A percentile compares a stretch with the other conserved stretches of the same genome.
Conservation (phyloP, 106 monocot genomes). For the Phalaenopsis aphrodite region DNA sequence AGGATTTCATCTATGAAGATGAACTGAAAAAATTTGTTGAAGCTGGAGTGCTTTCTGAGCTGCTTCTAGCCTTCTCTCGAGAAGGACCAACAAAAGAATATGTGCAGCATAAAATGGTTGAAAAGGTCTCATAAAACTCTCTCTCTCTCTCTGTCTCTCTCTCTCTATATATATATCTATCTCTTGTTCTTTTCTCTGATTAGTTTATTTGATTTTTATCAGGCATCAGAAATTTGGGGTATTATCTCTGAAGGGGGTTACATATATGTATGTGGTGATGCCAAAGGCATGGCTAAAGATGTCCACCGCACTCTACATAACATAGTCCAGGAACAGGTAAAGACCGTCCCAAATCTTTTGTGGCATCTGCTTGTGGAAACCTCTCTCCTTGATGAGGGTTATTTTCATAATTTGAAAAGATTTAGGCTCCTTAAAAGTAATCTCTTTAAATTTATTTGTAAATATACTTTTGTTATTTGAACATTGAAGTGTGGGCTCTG, state of each 20-base stretch:
- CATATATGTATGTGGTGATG: conserved; percentile 81
- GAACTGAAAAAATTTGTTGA: conserved; percentile 48
- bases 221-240: conserved; percentile 62
- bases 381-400: too few species aligned
- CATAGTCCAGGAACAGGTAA: conserved; percentile 48
- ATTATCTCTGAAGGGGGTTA: conserved; percentile 53
- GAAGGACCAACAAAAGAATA: conserved; percentile 66
- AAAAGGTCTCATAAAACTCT: conserved; percentile 31
- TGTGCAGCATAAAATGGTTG: conserved; percentile 72
- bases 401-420: too few species aligned
- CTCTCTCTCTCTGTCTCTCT: background rate
- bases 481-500: too few species aligned
- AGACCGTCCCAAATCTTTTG: background rate
- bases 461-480: too few species aligned
- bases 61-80: conserved; percentile 64
- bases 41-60: conserved; percentile 53
- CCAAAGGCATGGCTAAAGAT: conserved; percentile 85
- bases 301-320: conserved; percentile 65
- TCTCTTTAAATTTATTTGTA: too few species aligned
- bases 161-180: background rate
- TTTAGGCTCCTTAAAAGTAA: too few species aligned
- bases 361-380: background rate
- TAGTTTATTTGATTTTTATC: background rate
- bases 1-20: conserved; percentile 84
- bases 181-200: too few species aligned